Evolutionary conservation across 805 yeast species (phyloP), one percentile per base, ranked within the genome.

Genomic region (Hanseniaspora singularis): DNA sequence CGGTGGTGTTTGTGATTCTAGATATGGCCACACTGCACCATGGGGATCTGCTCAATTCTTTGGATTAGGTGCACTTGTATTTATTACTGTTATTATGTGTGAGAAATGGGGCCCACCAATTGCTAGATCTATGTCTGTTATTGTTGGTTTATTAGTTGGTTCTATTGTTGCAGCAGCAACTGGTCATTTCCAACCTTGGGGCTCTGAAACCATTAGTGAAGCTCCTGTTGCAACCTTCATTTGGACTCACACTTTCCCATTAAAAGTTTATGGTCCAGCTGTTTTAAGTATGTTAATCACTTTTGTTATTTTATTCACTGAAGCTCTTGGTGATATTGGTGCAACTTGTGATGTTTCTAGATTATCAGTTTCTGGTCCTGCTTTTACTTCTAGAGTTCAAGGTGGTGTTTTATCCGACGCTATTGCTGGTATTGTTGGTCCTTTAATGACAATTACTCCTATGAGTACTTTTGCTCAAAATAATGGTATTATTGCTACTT

Each of bases 341-440:
- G 96, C 96, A 30, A 84, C 95, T 36, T 81, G 85, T 49, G 96
- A 87, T 63, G 96, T 88, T 18, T 83, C 95, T 8, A 70, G 94
- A 55, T 67, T 81, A 51, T 86, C 81, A 51, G 87, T 85, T 49
- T 88, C 81, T 58, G 96, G 96, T 52, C 77, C 74, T 38, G 55
- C 71, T 16, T 87, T 81, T 61, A 95, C 87, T 55, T 75, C 88
- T 15, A 71, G 96, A 63, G 72, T 88, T 53, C 96, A 88, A 67
- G 96, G 96, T 56, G 96, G 95, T 64, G 74, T 87, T 38, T 69
- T 87, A 30, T 92, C 94, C 16, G 95, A 87, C 63, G 96, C 95
- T 38, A 55, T 84, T 54, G 81, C 81, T 60, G 88, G 95, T 51
- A 55, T 81, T 19, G 52, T 86, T 3, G 80, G 92, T 14, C 86